Conservation (phyloP, 2,329 filamentous ascomycete species). For the Elsinoe australis region DNA sequence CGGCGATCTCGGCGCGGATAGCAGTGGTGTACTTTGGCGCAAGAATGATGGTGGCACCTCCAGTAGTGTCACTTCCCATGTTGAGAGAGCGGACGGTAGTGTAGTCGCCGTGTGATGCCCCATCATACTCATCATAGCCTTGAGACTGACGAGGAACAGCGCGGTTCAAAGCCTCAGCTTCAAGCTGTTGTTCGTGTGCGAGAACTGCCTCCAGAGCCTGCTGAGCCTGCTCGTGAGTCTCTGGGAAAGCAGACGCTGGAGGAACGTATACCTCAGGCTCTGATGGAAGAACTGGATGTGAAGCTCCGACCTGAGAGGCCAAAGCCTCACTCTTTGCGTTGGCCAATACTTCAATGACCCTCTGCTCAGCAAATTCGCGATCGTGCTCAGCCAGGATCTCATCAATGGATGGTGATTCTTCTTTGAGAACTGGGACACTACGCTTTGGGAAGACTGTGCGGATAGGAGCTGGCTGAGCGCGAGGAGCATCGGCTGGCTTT, state of each 20-base stretch:
- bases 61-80: slow-evolving; percentile 61
- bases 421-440: slow-evolving; percentile 49
- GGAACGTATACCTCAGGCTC: slow-evolving; percentile 7
- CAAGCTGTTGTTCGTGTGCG: slow-evolving; percentile 12
- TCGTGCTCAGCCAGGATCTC: slow-evolving; percentile 21
- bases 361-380: slow-evolving; percentile 4
- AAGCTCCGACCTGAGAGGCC: background rate
- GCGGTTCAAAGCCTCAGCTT: slow-evolving; percentile 17
- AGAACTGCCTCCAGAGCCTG: slow-evolving; percentile 9
- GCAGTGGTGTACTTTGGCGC: slow-evolving; percentile 65
- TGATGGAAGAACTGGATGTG: slow-evolving; percentile 3
- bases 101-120: slow-evolving; percentile 62
- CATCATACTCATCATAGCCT: slow-evolving; percentile 64
- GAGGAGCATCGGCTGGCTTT: slow-evolving; percentile 11
- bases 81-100: slow-evolving; percentile 72
- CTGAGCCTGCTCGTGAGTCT: slow-evolving; percentile 16
- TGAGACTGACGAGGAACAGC: slow-evolving; percentile 37
- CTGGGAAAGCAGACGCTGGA: slow-evolving; percentile 8
- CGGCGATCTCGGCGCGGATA: slow-evolving; percentile 63
- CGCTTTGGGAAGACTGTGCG: slow-evolving; percentile 48
- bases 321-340: slow-evolving; percentile 2
- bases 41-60: slow-evolving; percentile 56
- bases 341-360: slow-evolving; percentile 1
- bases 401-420: slow-evolving; percentile 34
- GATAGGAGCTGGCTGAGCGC: slow-evolving; percentile 30